Evolutionary conservation across 2,329 filamentous ascomycete species (phyloP).

Genomic region (Alternaria longipes): DNA sequence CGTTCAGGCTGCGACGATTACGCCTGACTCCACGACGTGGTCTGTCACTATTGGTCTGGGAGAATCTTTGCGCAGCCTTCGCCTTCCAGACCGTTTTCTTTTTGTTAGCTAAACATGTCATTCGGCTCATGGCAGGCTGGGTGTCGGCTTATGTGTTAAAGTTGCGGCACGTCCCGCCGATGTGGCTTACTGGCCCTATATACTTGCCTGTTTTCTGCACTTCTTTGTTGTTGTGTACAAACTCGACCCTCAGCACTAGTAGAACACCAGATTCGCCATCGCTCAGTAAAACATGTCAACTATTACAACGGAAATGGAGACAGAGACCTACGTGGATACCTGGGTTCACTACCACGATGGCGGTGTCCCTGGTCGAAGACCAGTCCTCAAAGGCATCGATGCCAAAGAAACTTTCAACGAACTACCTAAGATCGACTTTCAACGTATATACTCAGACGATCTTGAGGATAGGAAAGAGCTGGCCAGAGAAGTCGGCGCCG

Average conservation of each 20-base stretch:
- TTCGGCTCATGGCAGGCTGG: neutral
- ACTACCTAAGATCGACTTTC: slow-evolving; percentile 44
- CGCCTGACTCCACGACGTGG: slow-evolving; percentile 12
- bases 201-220: neutral
- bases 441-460: slow-evolving; percentile 38
- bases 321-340: slow-evolving; percentile 19
- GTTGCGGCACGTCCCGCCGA: slow-evolving; percentile 12
- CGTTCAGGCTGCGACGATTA: slow-evolving; percentile 4
- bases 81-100: neutral
- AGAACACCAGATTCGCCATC: neutral
- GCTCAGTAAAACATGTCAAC: slow-evolving; percentile 19
- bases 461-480: slow-evolving; percentile 37
- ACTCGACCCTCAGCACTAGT: neutral
- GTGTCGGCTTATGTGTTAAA: slow-evolving; percentile 4
- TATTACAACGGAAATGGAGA: slow-evolving; percentile 17
- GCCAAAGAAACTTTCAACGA: slow-evolving; percentile 38
- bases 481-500: slow-evolving; percentile 42
- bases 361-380: slow-evolving; percentile 38
- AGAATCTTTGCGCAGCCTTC: neutral
- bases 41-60: slow-evolving; percentile 9
- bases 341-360: slow-evolving; percentile 47
- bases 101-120: neutral
- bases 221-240: neutral
- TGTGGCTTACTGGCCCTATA: slow-evolving; percentile 2
- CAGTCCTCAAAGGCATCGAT: slow-evolving; percentile 34